Percentiles rank a stretch among this genome's conserved stretches.
These are phyloP conservation scores for Drechslerella stenobrocha DNA, from an alignment of 2,329 filamentous ascomycete species.

Conservation along the genomic window DNA sequence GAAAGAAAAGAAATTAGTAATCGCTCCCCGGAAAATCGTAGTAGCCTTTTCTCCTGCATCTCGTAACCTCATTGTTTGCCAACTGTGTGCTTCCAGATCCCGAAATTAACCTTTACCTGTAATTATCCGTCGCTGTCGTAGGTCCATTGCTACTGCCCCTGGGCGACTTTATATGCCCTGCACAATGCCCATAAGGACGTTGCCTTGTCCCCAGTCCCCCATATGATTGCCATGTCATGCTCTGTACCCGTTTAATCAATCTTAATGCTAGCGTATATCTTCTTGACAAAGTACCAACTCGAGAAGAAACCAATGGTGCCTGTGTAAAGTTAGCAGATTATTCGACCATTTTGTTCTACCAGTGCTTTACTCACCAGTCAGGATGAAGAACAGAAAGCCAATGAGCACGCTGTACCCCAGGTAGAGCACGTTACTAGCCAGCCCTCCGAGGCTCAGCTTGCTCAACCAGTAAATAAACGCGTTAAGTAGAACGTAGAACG, in stretches of 20 bases:
- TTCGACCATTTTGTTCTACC: no score
- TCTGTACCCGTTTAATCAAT: conserved; percentile 68
- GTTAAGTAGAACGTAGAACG: conserved; percentile 87
- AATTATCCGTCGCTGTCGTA: no score
- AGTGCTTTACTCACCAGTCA: conserved; percentile 84
- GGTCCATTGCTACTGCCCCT: no score
- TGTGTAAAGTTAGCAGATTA: conserved; percentile 56
- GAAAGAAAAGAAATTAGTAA: no score
- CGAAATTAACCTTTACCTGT: not conserved
- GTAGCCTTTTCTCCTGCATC: no score
- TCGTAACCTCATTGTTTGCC: no score
- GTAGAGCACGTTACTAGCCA: conserved; percentile 87
- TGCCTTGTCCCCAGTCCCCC: not conserved
- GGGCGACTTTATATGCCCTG: no score
- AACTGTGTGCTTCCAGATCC: no score
- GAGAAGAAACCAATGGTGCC: conserved; percentile 95
- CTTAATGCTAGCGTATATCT: conserved; percentile 97
- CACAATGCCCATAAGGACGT: no score
- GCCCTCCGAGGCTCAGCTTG: conserved; percentile 78
- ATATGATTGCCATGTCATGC: no score
- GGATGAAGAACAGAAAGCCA: conserved; percentile 86
- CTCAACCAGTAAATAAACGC: conserved; percentile 88
- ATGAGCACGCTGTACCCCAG: conserved; percentile 88
- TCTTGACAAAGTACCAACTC: conserved; percentile 89
- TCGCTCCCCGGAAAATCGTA: no score